Percentiles rank a stretch among this genome's conserved stretches.
phyloP scores from a whole-genome alignment of 352 stramenopile species.

The Detonula confervacea region DNA sequence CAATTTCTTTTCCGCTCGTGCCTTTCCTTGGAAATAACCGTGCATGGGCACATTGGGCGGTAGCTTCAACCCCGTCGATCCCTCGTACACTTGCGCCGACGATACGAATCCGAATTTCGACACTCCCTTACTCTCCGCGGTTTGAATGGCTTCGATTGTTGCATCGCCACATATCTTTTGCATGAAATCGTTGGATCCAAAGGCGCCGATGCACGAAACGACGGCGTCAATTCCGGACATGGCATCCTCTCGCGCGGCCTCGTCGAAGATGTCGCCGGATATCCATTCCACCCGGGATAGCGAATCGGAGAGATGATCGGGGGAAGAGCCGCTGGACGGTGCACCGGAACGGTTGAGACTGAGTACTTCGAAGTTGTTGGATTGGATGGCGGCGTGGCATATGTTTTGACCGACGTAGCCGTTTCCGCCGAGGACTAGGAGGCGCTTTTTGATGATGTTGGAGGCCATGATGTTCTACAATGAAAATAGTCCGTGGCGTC shows the following conservation, averaged over 20 bases:
- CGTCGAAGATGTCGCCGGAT: slow-evolving; percentile 88
- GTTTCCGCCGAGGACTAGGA: slow-evolving; percentile 90
- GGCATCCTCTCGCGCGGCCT: slow-evolving; percentile 80
- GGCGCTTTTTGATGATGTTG: slow-evolving; percentile 30
- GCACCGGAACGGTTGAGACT: slow-evolving; percentile 89
- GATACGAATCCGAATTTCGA: slow-evolving; percentile 90
- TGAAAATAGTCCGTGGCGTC: no score
- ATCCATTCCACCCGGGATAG: slow-evolving; percentile 87
- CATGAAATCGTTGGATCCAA: slow-evolving; percentile 90
- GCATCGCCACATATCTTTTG: slow-evolving; percentile 90
- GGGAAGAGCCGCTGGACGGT: slow-evolving; percentile 84
- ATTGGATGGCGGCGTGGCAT: slow-evolving; percentile 88
- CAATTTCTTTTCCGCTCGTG: slow-evolving; percentile 88
- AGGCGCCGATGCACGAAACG: slow-evolving; percentile 89
- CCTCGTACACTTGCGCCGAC: slow-evolving; percentile 88
- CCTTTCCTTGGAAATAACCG: slow-evolving; percentile 91
- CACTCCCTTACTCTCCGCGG: slow-evolving; percentile 84
- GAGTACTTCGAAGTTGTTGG: slow-evolving; percentile 87
- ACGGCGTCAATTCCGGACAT: slow-evolving; percentile 63
- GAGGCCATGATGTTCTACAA: neutral
- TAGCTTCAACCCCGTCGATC: slow-evolving; percentile 75
- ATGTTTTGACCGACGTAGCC: slow-evolving; percentile 92
- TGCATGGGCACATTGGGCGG: slow-evolving; percentile 87
- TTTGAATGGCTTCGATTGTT: slow-evolving; percentile 86
- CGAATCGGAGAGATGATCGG: slow-evolving; percentile 56